These are phyloP conservation scores for Spizellomyces punctatus DNA, from an alignment of 192 early-diverging fungal species.

Conservation along the genomic window DNA sequence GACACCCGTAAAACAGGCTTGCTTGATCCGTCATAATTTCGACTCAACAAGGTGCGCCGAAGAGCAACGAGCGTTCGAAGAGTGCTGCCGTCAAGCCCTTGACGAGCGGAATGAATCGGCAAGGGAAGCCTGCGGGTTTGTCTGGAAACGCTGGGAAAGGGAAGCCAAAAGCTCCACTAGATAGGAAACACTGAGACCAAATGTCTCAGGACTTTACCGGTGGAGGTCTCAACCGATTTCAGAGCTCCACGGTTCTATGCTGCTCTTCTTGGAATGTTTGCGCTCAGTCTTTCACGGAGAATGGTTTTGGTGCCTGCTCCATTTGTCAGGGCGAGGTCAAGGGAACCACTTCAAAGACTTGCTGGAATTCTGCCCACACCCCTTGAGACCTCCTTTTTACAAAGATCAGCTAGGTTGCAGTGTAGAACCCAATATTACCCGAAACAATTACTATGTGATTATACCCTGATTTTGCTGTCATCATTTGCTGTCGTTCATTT, in stretches of 20 bases:
- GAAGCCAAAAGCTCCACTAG: background rate
- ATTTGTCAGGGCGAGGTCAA: background rate
- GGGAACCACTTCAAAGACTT: too few species aligned
- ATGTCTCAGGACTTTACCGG: background rate
- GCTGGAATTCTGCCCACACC: too few species aligned
- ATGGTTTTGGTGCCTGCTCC: background rate
- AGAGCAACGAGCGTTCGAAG: constrained; percentile 3
- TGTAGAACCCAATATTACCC: too few species aligned
- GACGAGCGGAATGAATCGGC: background rate
- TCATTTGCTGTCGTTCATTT: too few species aligned
- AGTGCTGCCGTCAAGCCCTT: constrained; percentile 5
- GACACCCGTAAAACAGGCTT: background rate
- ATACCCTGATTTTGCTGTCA: too few species aligned
- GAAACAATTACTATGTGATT: too few species aligned
- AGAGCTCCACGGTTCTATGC: too few species aligned
- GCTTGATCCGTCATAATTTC: constrained; percentile 4
- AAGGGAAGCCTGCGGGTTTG: constrained; percentile 4
- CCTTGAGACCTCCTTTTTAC: too few species aligned
- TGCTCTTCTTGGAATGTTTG: background rate
- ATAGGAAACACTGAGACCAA: background rate
- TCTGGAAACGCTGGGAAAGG: constrained; percentile 16
- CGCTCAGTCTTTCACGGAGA: background rate
- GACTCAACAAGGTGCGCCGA: constrained; percentile 2
- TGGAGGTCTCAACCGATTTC: too few species aligned
- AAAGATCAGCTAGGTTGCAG: too few species aligned